Percentiles rank a stretch among this genome's conserved stretches.
phyloP scores from a whole-genome alignment of 352 stramenopile genomes.

The Phytophthora idaei region DNA sequence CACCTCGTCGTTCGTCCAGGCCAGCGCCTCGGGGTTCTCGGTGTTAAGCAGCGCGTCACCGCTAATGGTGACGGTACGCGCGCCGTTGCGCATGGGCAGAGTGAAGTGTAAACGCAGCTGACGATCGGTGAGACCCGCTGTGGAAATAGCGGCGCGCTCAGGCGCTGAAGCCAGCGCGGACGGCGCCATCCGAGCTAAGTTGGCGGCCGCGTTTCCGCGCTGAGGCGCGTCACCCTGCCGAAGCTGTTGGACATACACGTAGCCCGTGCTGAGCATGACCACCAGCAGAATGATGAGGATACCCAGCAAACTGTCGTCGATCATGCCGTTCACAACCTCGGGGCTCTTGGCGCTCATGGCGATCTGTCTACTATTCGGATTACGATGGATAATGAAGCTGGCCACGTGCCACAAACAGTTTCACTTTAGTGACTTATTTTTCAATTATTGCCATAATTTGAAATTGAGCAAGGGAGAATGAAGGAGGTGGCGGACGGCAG shows the following conservation, averaged over 20 bases:
- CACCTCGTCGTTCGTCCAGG: constrained; percentile 56
- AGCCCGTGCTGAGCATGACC: constrained; percentile 73
- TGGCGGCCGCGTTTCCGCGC: constrained; percentile 1
- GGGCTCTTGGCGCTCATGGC: constrained; percentile 42
- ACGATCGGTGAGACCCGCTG: constrained; percentile 46
- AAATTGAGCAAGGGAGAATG: constrained; percentile 37
- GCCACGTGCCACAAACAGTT: constrained; percentile 20
- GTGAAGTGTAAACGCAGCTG: constrained; percentile 64
- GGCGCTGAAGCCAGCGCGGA: constrained; percentile 17
- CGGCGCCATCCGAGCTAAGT: constrained; percentile 21
- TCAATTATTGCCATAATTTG: constrained; percentile 3
- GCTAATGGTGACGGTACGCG: constrained; percentile 73
- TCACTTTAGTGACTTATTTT: constrained; percentile 13
- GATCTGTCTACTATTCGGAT: constrained; percentile 6
- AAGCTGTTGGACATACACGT: constrained; percentile 75
- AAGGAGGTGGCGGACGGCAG: constrained; percentile 87
- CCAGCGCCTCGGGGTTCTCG: constrained; percentile 26
- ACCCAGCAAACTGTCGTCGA: constrained; percentile 73
- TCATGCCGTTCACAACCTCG: constrained; percentile 57
- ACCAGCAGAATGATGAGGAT: constrained; percentile 75
- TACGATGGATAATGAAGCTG: constrained; percentile 4
- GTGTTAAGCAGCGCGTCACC: constrained; percentile 55
- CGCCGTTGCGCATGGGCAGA: constrained; percentile 66
- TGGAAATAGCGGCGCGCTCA: constrained; percentile 38
- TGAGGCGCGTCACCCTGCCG: constrained; percentile 26